These are phyloP conservation scores for Mastigamoeba balamuthi DNA, from an alignment of 78 protist genomes.

Conservation along the genomic window DNA sequence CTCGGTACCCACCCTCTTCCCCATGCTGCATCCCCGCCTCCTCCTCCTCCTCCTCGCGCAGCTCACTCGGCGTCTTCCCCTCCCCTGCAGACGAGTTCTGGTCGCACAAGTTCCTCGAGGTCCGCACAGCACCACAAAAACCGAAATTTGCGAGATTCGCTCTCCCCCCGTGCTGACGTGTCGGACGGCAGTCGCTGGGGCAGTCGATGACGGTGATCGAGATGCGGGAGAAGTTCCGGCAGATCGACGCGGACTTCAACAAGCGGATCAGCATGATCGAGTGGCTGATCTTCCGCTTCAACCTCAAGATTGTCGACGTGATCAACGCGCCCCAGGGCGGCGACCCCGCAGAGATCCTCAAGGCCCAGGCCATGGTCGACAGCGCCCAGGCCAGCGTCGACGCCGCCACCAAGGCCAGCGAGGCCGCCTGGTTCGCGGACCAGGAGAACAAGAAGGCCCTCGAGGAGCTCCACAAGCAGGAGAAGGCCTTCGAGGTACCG, in stretches of 20 bases:
- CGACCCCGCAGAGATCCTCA: background rate
- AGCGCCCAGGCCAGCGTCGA: too few species aligned
- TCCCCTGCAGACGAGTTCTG: too few species aligned
- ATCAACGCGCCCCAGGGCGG: background rate
- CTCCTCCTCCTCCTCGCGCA: too few species aligned
- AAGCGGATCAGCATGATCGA: background rate
- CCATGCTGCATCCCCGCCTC: too few species aligned
- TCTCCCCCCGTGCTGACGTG: too few species aligned
- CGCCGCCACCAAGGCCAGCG: background rate
- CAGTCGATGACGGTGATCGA: background rate
- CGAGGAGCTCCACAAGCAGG: background rate
- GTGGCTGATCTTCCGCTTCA: background rate
- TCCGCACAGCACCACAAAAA: too few species aligned
- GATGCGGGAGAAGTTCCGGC: background rate
- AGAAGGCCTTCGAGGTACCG: background rate
- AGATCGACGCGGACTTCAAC: background rate
- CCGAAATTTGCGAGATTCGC: too few species aligned
- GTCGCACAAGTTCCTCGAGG: too few species aligned
- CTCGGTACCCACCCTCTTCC: too few species aligned
- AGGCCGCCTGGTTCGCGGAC: background rate
- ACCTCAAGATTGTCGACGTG: background rate
- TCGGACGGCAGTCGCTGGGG: background rate
- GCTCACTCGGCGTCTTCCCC: too few species aligned
- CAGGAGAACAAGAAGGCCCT: background rate
- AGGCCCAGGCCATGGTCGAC: background rate